Conservation (phyloP, 345 rosid species). For the Cardiospermum halicacabum region DNA sequence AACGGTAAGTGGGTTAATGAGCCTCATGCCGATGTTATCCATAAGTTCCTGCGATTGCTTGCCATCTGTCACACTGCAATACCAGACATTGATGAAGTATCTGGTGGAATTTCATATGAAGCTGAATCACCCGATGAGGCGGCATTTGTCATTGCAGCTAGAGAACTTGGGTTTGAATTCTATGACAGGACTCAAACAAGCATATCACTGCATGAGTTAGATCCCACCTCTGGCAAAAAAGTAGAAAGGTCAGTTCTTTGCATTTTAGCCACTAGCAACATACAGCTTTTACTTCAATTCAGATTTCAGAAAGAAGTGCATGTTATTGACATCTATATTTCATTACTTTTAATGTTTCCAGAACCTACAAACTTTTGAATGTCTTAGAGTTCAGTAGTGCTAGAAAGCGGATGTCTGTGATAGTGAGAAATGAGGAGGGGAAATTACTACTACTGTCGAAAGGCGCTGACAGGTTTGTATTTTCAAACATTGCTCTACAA, state of each 20-base stretch:
- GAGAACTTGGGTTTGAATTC: slow-evolving; percentile 90
- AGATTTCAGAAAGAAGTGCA: not conserved
- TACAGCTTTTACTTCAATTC: not conserved
- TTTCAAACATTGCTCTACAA: slow-evolving; percentile 1
- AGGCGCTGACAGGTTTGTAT: slow-evolving; percentile 94
- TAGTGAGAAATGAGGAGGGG: slow-evolving; percentile 64
- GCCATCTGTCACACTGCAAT: slow-evolving; percentile 96
- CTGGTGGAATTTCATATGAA: slow-evolving; percentile 61
- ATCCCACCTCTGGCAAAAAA: slow-evolving; percentile 42
- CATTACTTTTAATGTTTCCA: slow-evolving; percentile 30
- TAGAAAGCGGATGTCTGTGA: slow-evolving; percentile 89
- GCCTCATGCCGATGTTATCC: slow-evolving; percentile 45
- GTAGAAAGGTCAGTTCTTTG: slow-evolving; percentile 49
- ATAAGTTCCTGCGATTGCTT: slow-evolving; percentile 56
- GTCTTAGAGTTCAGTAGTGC: slow-evolving; percentile 76
- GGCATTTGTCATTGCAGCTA: slow-evolving; percentile 87
- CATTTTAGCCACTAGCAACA: not conserved
- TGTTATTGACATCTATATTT: not conserved
- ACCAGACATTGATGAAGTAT: slow-evolving; percentile 83
- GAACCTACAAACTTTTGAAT: slow-evolving; percentile 62
- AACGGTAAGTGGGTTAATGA: slow-evolving; percentile 72
- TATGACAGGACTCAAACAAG: slow-evolving; percentile 72
- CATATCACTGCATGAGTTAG: slow-evolving; percentile 62
- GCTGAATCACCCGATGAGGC: slow-evolving; percentile 99
- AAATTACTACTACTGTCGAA: slow-evolving; percentile 76